Base-by-base conservation (phyloP, 2,329 filamentous ascomycete genomes). In the Fusarium stilboides region DNA sequence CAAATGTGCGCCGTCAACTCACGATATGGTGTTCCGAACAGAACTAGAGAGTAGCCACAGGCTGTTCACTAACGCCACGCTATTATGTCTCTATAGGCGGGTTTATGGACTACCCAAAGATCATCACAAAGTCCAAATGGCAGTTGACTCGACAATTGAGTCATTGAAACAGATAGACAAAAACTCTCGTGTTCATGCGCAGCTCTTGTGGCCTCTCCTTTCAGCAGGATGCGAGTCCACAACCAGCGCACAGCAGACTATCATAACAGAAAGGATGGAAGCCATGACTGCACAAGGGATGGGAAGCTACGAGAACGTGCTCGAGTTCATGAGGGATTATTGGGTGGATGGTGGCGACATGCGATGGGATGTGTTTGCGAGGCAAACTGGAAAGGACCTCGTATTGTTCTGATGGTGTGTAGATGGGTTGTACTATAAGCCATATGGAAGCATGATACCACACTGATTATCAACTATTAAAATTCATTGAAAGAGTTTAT, bases 291-390 rank as follows among this genome's bases (percentile, higher is more conserved):
- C 17, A 22, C 57, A 40, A 13, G 57, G 61, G 2, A 9, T 65
- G 10, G 61, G 57, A 0, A 62, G 36, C 8, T 65, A 55, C 2
- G 44, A 44, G 1, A 40, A 37, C 6, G 57, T 62, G 10, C 37
- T 62, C 4, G 36, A 45, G 19, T 65, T 65, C 9, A 50, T 65
- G 57, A 51, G 17, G n/a, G 22, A 62, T 39, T 64, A 65, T 10
- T 65, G 57, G 57, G 43, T 42, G n/a, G 40, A 45, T 9, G 57
- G 61, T 0, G 57, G 50, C 0, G 39, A 47, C 2, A 50, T 51
- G 33, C 33, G 57, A 26, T 65, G 61, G 61, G 61, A 65, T 14
- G 9, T 57, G 3, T 62, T 65, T n/a, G 51, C 61, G 7, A 56
- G 50, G 24, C 40, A 65, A 24, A 45, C 34, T n/a, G 50, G 44